Evolutionary conservation across 164 flowering plant species (phyloP).

Genomic region (Protea cynaroides): DNA sequence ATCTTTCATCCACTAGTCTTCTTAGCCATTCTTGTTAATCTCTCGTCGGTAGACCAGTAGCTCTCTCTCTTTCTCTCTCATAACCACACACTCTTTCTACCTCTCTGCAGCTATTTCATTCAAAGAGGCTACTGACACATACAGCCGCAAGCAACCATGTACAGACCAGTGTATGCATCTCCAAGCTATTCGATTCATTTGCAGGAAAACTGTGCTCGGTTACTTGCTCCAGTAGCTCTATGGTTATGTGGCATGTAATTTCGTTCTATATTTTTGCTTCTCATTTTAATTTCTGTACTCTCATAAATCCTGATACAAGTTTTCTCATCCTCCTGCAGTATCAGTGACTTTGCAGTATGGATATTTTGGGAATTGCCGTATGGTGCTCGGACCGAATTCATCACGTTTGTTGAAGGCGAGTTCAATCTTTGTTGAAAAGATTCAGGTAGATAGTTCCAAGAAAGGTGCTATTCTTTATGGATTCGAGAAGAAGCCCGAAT

Average conservation of each 20-base stretch:
- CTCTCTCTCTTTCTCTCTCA: no score
- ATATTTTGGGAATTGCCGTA: slow-evolving; percentile 31
- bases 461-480: slow-evolving; percentile 44
- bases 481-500: slow-evolving; percentile 43
- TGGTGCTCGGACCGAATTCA: slow-evolving; percentile 61
- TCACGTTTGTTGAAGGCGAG: slow-evolving; percentile 47
- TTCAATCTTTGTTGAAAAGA: slow-evolving; percentile 47
- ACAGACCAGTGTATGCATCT: slow-evolving; percentile 14
- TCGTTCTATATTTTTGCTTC: slow-evolving; percentile 2
- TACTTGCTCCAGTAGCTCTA: slow-evolving; percentile 36
- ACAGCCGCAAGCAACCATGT: slow-evolving; percentile 12
- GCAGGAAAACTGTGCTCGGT: slow-evolving; percentile 23
- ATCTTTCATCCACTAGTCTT: no score
- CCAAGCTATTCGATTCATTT: slow-evolving; percentile 12
- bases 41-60: no score
- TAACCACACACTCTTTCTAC: no score
- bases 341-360: slow-evolving; percentile 38
- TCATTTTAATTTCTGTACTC: not conserved
- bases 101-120: no score
- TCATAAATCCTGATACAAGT: not conserved
- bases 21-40: no score
- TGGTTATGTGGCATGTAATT: slow-evolving; percentile 73
- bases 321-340: slow-evolving; percentile 34
- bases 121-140: no score
- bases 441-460: slow-evolving; percentile 35